Evolutionary conservation across 352 stramenopile genomes (phyloP), one percentile per base, ranked within the genome.

Genomic region (Globisporangium ultimum): DNA sequence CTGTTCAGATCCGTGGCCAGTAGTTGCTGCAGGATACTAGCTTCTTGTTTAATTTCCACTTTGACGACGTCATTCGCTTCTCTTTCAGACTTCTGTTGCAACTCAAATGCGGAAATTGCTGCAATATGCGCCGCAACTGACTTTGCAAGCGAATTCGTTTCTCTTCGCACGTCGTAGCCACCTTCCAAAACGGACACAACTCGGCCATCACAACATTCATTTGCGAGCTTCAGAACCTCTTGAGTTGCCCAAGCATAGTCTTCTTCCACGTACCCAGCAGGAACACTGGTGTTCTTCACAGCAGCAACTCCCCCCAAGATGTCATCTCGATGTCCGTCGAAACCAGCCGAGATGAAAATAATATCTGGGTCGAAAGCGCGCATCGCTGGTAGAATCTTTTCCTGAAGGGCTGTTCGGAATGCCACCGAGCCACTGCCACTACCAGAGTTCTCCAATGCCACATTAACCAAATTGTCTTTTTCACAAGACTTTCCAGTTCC

Each of bases 321-420:
- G 52, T 96, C 87, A 60, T 96, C 84, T 9, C 80, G 82, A 58
- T 95, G 86, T 18, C 86, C 86, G 50, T 95, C 86, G 61, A 95
- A 95, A n/a, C 86, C 86, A 5, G 86, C 84, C 47, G 86, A 95
- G 63, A 95, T 91, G 58, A 95, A 92, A 53, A 95, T 89, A 18
- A 95, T 89, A 55, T 95, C 83, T 0, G 86, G 86, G 12, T 61
- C 49, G 60, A 95, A 95, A 13, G 64, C 58, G 24, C 68, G 70
- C 71, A 95, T 90, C 15, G 86, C 84, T n/a, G 86, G 86, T 10
- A 95, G 43, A 14, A 95, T 76, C 42, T 84, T 81, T 15, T 75
- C 63, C 40, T 69, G 58, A 20, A 95, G 55, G 9, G 80, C 81
- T 32, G 66, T 53, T 4, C 81, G 81, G 67, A 93, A 95, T 10